These are phyloP conservation scores for Ogataea zsoltii DNA, from an alignment of 805 yeast species.

Conservation along the genomic window DNA sequence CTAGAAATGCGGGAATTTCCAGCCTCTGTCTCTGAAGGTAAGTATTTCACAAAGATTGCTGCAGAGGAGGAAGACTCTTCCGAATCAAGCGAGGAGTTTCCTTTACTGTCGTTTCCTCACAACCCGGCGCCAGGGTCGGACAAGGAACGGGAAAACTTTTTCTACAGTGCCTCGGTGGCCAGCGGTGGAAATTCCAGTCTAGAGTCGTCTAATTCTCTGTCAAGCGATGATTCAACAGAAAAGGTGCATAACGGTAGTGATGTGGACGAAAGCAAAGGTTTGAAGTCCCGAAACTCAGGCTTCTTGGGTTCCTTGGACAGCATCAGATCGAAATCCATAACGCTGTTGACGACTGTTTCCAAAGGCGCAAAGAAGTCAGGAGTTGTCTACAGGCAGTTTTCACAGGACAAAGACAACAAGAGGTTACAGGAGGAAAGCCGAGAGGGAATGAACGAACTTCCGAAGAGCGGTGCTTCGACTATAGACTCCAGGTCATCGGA, in stretches of 20 bases:
- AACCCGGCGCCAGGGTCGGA: neutral
- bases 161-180: neutral
- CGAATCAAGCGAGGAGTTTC: constrained; percentile 8
- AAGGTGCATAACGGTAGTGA: neutral
- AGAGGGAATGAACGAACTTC: neutral
- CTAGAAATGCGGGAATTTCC: neutral
- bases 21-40: neutral
- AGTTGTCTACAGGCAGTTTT: neutral
- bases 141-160: neutral
- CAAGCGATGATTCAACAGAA: neutral
- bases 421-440: neutral
- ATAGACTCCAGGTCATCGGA: constrained; percentile 11
- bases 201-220: neutral
- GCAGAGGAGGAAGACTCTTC: constrained; percentile 2
- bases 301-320: constrained; percentile 11
- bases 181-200: neutral
- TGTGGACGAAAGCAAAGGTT: neutral
- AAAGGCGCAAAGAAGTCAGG: constrained; percentile 12
- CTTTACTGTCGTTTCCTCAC: constrained; percentile 7
- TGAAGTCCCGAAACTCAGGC: neutral
- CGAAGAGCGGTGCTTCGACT: neutral
- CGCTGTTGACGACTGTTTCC: constrained; percentile 22
- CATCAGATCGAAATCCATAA: constrained; percentile 16
- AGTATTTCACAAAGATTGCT: neutral
- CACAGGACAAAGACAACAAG: neutral